Base-by-base conservation (phyloP, 2,329 filamentous ascomycete species). In the Dactylellina cionopaga region DNA sequence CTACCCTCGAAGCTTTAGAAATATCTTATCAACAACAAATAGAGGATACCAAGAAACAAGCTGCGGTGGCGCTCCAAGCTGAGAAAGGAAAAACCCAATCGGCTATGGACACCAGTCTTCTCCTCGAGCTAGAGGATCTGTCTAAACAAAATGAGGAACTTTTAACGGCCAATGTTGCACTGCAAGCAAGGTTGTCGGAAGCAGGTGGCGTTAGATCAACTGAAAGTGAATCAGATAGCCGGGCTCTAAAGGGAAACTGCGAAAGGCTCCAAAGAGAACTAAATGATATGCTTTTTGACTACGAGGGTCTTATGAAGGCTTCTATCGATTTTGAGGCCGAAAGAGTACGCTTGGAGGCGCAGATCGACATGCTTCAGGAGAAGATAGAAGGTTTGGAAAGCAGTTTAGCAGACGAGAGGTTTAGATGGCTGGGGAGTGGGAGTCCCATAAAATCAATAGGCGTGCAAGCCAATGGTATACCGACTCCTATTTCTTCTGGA, bases 251-350 rank as follows among this genome's bases (percentile, higher is more conserved):
- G 62, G 80, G 83, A 74, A 83, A 84, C 17, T 83, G 85, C 56
- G 81, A 84, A 37, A 81, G 83, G 37, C 83, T 91, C 19, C 87
- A 90, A 78, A 84, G 83, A 64, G 89, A 92, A 78, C 83, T 92
- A 6, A 82, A 84, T 31, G 89, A 88, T 59, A 90, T 89, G 77
- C 86, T 90, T 35, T 83, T 84, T 37, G 89, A 91, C 77, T 91
- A 90, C 76, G 89, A 91, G 78, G 84, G 84, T 17, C 86, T 92
- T 81, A 90, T 88, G 2, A 88, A 88, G 75, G 86, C 88, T 54
- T 87, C 85, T 64, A 87, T 91, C 58, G 87, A 90, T 75, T 88
- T 88, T 77, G 89, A 92, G 80, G 89, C 88, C 77, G 89, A 91
- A 77, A 84, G 89, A 2, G 88, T 89, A 75, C 82, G 83, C 37